These are phyloP conservation scores for Naegleria lovaniensis DNA, from an alignment of 208 protist species.

Conservation along the genomic window DNA sequence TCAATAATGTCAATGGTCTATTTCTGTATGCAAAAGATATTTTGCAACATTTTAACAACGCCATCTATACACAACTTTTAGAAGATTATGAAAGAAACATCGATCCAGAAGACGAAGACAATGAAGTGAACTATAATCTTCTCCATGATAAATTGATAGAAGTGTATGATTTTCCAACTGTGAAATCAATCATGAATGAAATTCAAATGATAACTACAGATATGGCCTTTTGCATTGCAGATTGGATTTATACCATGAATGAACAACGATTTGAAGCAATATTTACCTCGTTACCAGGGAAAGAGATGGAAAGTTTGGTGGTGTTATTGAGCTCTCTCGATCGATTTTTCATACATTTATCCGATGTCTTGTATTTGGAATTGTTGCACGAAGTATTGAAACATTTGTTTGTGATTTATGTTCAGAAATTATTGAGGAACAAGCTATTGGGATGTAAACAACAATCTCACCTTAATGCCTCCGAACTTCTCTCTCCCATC, in stretches of 20 bases:
- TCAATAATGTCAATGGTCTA: constrained; percentile 22
- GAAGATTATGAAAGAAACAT: background rate
- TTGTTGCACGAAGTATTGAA: constrained; percentile 2
- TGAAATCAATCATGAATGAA: background rate
- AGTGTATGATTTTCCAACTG: constrained; percentile 11
- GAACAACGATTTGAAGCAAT: background rate
- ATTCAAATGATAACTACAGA: background rate
- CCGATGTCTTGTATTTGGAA: background rate
- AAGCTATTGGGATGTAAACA: background rate
- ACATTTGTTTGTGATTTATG: constrained; percentile 12
- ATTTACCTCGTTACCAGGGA: background rate
- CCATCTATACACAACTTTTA: background rate
- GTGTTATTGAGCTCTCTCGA: background rate
- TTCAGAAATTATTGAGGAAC: background rate
- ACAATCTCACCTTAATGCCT: background rate
- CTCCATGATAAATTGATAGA: background rate
- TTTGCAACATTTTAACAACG: background rate
- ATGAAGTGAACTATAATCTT: background rate
- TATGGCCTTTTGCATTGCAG: background rate
- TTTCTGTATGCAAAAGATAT: background rate
- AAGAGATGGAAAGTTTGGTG: background rate
- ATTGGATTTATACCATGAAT: background rate
- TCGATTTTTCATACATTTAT: constrained; percentile 9
- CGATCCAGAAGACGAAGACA: background rate
- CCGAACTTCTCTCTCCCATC: background rate